Percentiles rank a stretch among this genome's conserved stretches.
These are phyloP conservation scores for Acorus calamus DNA, from an alignment of 106 monocot species.

Conservation along the genomic window DNA sequence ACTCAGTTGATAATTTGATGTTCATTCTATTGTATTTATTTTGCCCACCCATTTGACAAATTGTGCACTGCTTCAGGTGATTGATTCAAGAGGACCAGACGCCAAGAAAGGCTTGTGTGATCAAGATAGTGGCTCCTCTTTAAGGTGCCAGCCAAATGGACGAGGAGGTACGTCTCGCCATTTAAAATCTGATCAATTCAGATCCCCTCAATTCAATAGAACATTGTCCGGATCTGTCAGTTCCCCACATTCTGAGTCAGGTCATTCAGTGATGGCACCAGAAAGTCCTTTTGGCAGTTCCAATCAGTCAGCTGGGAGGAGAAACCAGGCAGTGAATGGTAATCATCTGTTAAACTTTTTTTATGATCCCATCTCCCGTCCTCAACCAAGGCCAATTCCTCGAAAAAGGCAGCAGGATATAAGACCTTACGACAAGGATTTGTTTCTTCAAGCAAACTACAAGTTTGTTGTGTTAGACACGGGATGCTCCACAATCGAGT, in stretches of 20 bases:
- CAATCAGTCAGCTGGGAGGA: constrained; percentile 35
- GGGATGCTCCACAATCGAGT: constrained; percentile 41
- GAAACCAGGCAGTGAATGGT: constrained; percentile 55
- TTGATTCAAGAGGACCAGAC: constrained; percentile 15
- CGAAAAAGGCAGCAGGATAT: constrained; percentile 55
- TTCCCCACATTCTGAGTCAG: constrained; percentile 1
- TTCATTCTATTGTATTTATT: not conserved
- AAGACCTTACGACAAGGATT: constrained; percentile 80
- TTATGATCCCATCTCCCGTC: constrained; percentile 64
- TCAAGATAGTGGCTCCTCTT: constrained; percentile 11
- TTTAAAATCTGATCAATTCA: constrained; percentile 14
- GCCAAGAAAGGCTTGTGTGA: constrained; percentile 7
- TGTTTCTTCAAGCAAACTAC: constrained; percentile 95
- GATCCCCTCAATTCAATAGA: constrained; percentile 4
- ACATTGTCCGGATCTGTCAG: not conserved
- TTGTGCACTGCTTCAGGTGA: constrained; percentile 28
- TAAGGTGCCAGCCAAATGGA: constrained; percentile 10
- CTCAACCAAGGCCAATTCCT: constrained; percentile 35
- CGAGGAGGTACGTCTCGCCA: constrained; percentile 20
- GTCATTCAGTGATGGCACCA: constrained; percentile 4
- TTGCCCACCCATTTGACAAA: not conserved
- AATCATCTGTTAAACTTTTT: constrained; percentile 88
- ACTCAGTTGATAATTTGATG: not conserved
- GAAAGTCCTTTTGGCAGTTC: constrained; percentile 21
- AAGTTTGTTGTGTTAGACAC: constrained; percentile 81